These are phyloP conservation scores for Taphrina deformans DNA, from an alignment of 1,139 yeast genomes.

Conservation along the genomic window DNA sequence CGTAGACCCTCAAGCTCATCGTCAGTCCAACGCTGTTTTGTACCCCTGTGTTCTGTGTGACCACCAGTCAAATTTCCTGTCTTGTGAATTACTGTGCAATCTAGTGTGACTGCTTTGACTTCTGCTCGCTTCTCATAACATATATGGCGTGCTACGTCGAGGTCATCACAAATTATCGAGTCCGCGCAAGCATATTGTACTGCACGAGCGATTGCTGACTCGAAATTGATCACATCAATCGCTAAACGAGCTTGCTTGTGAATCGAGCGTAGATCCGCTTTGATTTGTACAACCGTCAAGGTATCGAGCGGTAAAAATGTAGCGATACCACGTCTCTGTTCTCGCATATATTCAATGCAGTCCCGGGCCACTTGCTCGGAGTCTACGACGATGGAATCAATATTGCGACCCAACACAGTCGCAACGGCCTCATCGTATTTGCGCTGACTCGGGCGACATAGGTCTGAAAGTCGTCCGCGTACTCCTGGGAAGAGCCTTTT, in stretches of 20 bases:
- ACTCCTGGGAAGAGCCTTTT: conserved; percentile 78
- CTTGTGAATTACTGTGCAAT: conserved; percentile 80
- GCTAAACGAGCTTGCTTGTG: conserved; percentile 60
- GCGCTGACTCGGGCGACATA: conserved; percentile 75
- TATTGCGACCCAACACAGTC: conserved; percentile 73
- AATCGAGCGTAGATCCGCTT: conserved; percentile 57
- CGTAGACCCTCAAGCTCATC: conserved; percentile 60
- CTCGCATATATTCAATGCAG: conserved; percentile 80
- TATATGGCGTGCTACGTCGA: conserved; percentile 66
- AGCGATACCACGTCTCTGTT: conserved; percentile 80
- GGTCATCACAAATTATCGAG: conserved; percentile 73
- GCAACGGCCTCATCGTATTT: conserved; percentile 76
- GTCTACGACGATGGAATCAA: conserved; percentile 83
- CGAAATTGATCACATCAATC: conserved; percentile 69
- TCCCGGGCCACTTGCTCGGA: conserved; percentile 70
- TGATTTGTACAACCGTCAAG: conserved; percentile 62
- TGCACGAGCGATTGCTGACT: conserved; percentile 70
- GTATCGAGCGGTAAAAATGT: conserved; percentile 88
- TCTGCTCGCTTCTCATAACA: conserved; percentile 66
- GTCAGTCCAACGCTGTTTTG: conserved; percentile 65
- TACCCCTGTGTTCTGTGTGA: conserved; percentile 37
- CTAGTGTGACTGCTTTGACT: conserved; percentile 73
- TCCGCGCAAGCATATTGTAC: conserved; percentile 78
- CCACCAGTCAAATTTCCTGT: conserved; percentile 97
- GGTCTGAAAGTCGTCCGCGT: conserved; percentile 73